A percentile compares a stretch with the other conserved stretches of the same genome.
phyloP scores from a whole-genome alignment of 345 rosid genomes.

The Syzygium grande region DNA sequence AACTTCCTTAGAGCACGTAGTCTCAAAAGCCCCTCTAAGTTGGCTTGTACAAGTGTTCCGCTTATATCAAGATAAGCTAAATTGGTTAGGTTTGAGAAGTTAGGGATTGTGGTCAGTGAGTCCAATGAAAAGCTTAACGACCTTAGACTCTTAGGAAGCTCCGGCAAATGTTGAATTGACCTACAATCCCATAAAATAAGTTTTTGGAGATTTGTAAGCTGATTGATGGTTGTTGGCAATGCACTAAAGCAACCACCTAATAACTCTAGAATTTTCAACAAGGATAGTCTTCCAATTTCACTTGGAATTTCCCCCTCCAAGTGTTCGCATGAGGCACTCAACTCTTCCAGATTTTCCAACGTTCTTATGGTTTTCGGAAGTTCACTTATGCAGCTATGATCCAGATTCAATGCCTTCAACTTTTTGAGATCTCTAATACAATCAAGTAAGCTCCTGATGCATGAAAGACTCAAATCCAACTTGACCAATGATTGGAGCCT shows the following conservation, averaged over 20 bases:
- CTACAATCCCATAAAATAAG: neutral
- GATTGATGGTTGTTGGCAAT: neutral
- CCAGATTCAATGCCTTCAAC: neutral
- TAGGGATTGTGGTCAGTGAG: neutral
- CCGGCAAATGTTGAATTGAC: neutral
- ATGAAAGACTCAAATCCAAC: too few species aligned
- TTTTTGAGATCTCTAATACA: neutral
- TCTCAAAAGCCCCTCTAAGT: neutral
- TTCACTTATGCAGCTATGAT: neutral
- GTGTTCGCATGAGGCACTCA: too few species aligned
- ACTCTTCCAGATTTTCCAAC: neutral
- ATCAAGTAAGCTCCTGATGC: too few species aligned
- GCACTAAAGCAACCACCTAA: accelerated
- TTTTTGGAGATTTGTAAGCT: neutral
- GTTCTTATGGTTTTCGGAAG: neutral
- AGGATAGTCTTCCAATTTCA: neutral
- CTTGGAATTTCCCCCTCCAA: neutral
- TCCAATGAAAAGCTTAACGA: too few species aligned
- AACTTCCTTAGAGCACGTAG: neutral
- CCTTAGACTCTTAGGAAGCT: neutral
- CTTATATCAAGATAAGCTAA: too few species aligned
- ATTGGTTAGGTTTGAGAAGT: neutral
- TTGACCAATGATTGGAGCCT: too few species aligned
- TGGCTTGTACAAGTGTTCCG: too few species aligned
- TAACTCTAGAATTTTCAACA: too few species aligned